Percentiles rank a stretch among this genome's conserved stretches.
Evolutionary conservation across 2,329 filamentous ascomycete genomes (phyloP).

Genomic region (Phaeophleospora eucalypticola): DNA sequence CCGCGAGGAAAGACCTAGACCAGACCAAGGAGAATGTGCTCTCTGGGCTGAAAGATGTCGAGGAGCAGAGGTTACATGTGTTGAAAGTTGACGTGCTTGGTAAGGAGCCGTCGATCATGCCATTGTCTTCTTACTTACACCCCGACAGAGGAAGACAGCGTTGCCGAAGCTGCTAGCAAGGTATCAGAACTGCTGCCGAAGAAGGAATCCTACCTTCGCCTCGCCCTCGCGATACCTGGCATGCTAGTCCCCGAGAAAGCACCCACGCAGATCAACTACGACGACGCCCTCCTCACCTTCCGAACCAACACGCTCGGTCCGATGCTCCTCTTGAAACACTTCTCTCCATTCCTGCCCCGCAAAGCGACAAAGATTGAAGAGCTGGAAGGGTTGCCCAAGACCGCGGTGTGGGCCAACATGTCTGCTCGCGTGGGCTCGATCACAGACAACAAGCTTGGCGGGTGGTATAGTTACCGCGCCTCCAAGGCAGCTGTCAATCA

Average conservation of each 20-base stretch:
- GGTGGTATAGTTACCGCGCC: conserved; percentile 78
- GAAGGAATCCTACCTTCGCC: conserved; percentile 57
- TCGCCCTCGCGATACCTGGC: conserved; percentile 67
- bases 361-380: conserved; percentile 44
- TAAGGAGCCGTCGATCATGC: conserved; percentile 29
- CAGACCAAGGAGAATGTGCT: conserved; percentile 50
- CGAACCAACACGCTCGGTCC: conserved; percentile 70
- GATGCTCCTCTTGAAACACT: conserved; percentile 72
- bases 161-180: conserved; percentile 53
- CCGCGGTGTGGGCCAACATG: conserved; percentile 67
- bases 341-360: conserved; percentile 63
- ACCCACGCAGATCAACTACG: conserved; percentile 60
- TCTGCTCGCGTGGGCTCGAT: conserved; percentile 73
- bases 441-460: conserved; percentile 66
- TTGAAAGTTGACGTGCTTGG: conserved; percentile 56
- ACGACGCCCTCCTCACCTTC: conserved; percentile 63
- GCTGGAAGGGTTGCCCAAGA: conserved; percentile 40
- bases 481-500: conserved; percentile 72
- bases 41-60: conserved; percentile 44
- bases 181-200: conserved; percentile 30
- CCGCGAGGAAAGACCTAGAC: conserved; percentile 52
- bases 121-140: conserved; percentile 1
- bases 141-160: conserved; percentile 56
- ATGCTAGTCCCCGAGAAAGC: conserved; percentile 70
- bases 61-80: conserved; percentile 48